These are phyloP conservation scores for Ganoderma leucocontextum DNA, from an alignment of 1,284 basidiomycete species.

Conservation along the genomic window DNA sequence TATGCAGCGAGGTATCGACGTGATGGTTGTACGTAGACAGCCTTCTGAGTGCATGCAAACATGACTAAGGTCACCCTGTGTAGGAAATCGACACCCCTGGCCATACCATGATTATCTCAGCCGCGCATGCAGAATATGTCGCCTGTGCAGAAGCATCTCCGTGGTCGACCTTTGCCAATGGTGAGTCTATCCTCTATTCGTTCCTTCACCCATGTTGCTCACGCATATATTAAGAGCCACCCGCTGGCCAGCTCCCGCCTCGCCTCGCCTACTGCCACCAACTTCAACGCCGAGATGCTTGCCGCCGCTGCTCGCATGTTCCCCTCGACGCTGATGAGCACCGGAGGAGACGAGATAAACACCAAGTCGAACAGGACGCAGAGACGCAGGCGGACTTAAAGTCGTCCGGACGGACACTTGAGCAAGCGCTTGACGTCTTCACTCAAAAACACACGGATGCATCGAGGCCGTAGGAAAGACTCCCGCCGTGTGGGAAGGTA, in stretches of 20 bases:
- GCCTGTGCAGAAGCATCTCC: slow-evolving; percentile 72
- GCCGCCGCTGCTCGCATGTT: slow-evolving; percentile 52
- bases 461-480: slow-evolving; percentile 56
- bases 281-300: slow-evolving; percentile 57
- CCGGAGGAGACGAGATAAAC: slow-evolving; percentile 88
- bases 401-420: slow-evolving; percentile 58
- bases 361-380: slow-evolving; percentile 61
- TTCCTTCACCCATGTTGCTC: neutral
- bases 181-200: slow-evolving; percentile 37
- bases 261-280: slow-evolving; percentile 52
- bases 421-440: slow-evolving; percentile 71
- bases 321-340: slow-evolving; percentile 70
- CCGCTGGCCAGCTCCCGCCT: slow-evolving; percentile 81
- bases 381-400: slow-evolving; percentile 62
- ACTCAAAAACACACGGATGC: slow-evolving; percentile 58
- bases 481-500: slow-evolving; percentile 76
- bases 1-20: slow-evolving; percentile 76
- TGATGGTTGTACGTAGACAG: slow-evolving; percentile 56
- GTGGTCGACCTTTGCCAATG: slow-evolving; percentile 70
- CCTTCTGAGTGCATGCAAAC: neutral
- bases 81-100: slow-evolving; percentile 77
- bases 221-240: slow-evolving; percentile 62
- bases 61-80: neutral
- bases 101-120: slow-evolving; percentile 74
- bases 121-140: slow-evolving; percentile 74